Evolutionary conservation across 257 asterid genomes (phyloP).

Genomic region (Fraxinus americana): DNA sequence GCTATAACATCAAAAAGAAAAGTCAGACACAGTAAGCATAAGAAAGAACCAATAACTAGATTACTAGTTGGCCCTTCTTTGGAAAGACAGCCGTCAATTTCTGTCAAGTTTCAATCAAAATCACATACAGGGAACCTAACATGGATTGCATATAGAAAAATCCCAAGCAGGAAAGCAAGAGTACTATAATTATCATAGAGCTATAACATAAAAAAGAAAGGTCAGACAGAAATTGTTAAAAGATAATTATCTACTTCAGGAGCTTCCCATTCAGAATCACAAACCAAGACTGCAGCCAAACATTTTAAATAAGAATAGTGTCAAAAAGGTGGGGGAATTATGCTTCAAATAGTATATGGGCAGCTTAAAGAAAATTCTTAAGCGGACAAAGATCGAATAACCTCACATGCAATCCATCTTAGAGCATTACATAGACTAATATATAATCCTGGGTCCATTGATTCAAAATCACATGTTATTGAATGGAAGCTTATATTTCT

Average conservation of each 20-base stretch:
- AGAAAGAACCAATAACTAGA: not conserved
- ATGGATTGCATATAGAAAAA: not conserved
- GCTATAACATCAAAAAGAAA: conserved; percentile 10
- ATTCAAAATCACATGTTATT: not conserved
- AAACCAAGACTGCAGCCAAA: conserved; percentile 4
- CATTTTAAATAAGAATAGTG: not conserved
- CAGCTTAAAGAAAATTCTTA: not conserved
- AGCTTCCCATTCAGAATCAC: conserved; percentile 3
- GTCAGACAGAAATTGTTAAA: not conserved
- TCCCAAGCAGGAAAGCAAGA: not conserved
- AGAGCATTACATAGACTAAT: not conserved
- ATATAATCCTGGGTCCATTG: not conserved
- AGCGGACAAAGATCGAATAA: not conserved
- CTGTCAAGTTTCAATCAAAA: not conserved
- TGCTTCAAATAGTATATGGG: not conserved
- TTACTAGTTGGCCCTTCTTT: not conserved
- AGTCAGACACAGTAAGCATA: not conserved
- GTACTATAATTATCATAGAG: not conserved
- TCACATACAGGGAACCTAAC: not conserved
- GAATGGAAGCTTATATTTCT: not conserved
- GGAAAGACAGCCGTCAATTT: not conserved
- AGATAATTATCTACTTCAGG: not conserved
- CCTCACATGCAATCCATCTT: conserved; percentile 8
- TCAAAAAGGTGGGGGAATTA: not conserved
- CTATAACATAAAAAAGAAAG: conserved; percentile 8